These are phyloP conservation scores for Penicillium expansum DNA, from an alignment of 2,329 filamentous ascomycete species.

Conservation along the genomic window DNA sequence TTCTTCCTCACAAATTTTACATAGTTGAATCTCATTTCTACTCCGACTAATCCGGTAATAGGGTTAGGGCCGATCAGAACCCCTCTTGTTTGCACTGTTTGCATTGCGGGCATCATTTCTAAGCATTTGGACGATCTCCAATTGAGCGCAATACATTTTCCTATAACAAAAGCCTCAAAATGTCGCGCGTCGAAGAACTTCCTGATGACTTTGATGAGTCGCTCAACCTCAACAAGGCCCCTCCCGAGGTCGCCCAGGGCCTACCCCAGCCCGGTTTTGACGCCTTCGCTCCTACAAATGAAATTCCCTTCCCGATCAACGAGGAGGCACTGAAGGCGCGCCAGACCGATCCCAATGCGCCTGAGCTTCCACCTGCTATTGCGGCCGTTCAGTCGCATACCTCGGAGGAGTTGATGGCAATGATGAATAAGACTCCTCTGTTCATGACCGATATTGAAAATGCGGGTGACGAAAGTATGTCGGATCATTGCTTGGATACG, in stretches of 20 bases:
- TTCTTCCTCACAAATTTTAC: neutral
- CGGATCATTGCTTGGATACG: neutral
- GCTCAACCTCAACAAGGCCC: constrained; percentile 41
- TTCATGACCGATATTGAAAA: constrained; percentile 91
- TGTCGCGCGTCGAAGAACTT: constrained; percentile 55
- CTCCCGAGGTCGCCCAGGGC: constrained; percentile 17
- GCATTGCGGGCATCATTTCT: constrained; percentile 15
- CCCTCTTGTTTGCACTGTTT: constrained; percentile 34
- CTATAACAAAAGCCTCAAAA: constrained; percentile 18
- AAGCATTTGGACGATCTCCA: constrained; percentile 2
- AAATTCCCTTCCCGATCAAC: constrained; percentile 42
- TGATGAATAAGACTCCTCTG: constrained; percentile 71
- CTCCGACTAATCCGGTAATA: constrained; percentile 6
- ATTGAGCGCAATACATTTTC: neutral
- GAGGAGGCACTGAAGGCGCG: constrained; percentile 33
- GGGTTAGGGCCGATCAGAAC: constrained; percentile 15
- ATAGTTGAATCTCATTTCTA: neutral
- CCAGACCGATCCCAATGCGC: constrained; percentile 31
- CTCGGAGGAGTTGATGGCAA: constrained; percentile 59
- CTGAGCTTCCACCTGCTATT: constrained; percentile 58
- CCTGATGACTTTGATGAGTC: constrained; percentile 52
- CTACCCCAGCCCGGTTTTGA: constrained; percentile 23
- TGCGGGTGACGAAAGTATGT: constrained; percentile 53
- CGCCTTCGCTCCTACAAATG: constrained; percentile 26
- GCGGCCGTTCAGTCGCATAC: constrained; percentile 56